Conservation (phyloP, 176 grass and related monocot species). For the Cocos nucifera region DNA sequence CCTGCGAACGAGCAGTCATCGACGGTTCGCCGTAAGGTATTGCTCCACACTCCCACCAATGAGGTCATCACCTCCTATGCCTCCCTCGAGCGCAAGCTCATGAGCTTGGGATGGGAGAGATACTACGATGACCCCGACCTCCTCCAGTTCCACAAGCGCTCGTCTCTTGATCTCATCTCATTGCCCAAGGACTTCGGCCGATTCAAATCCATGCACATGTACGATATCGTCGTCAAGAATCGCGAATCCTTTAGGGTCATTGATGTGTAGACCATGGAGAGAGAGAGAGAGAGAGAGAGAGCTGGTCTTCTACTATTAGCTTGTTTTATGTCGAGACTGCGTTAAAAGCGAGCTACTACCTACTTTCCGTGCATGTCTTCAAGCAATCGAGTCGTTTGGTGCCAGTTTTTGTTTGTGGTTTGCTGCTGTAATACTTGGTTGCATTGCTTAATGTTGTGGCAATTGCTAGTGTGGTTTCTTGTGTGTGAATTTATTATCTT, state of each 20-base stretch:
- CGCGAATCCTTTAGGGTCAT: slow-evolving; percentile 72
- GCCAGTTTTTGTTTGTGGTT: too few species aligned
- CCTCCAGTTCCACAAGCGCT: slow-evolving; percentile 77
- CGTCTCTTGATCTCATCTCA: slow-evolving; percentile 84
- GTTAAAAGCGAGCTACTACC: too few species aligned
- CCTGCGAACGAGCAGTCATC: slow-evolving; percentile 15
- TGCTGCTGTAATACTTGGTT: too few species aligned
- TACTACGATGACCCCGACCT: slow-evolving; percentile 37
- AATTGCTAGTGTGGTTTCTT: too few species aligned
- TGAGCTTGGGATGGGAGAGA: slow-evolving; percentile 75
- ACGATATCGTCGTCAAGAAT: slow-evolving; percentile 94
- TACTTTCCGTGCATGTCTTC: too few species aligned
- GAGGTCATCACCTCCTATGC: slow-evolving; percentile 65
- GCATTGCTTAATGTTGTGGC: too few species aligned
- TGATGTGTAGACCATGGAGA: slow-evolving; percentile 20
- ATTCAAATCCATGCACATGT: slow-evolving; percentile 89
- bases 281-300: too few species aligned
- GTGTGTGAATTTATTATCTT: too few species aligned
- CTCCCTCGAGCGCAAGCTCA: slow-evolving; percentile 65
- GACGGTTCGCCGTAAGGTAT: slow-evolving; percentile 41
- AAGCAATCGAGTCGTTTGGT: too few species aligned
- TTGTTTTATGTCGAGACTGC: not conserved
- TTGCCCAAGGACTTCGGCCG: slow-evolving; percentile 60
- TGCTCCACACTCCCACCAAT: slow-evolving; percentile 50
- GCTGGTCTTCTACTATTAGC: not conserved